Base-by-base conservation (phyloP, 192 early-diverging fungal species). In the Gonapodya sp. region DNA sequence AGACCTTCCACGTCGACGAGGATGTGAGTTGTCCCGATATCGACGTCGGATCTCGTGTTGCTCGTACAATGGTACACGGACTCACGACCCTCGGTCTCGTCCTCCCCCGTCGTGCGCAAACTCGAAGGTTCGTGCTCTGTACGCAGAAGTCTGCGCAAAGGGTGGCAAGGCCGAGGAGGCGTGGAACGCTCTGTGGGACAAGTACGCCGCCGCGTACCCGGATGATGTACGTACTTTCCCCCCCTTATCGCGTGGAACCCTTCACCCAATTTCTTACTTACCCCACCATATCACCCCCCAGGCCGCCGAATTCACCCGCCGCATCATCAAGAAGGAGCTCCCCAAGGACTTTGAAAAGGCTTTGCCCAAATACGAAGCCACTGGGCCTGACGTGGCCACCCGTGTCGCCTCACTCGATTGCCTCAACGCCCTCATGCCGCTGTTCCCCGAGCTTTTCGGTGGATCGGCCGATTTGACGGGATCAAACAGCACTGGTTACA, bases 401-500 rank as follows among this genome's bases (percentile, higher is more conserved):
- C 83, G 35, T 36, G 1, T 80, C 34, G 81, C 36, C 0, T 78
- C 82, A 35, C 73, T 82, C 24, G 36, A 73, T 32, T 33, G 35
- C 64, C 85, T 99, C 82, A 94, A 93, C 85, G 90, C 92, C 36
- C 83, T 98, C 75, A 92, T 95, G n/a, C 89, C 92, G 24, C 35
- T 86, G n/a, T 35, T 97, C 73, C 95, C 96, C 1, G 96, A 98
- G 84, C 89, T 98, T 8, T 84, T 97, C 74, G 92, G 95, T 83
- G 97, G 97, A 33, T 98, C 96, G 35, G 97, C 97, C 18, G 97
- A 99, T 87, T 86, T 99, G 85, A 97, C 97, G 72, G 95, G 91
- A 35, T 98, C 96, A 78, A 99, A 97, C 87, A 89, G 96, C 86
- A 97, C 96, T 72, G 90, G 95, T 36, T 98, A 96, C 95, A 97